phyloP scores from a whole-genome alignment of 305 asterid species.

The Ajuga reptans region DNA sequence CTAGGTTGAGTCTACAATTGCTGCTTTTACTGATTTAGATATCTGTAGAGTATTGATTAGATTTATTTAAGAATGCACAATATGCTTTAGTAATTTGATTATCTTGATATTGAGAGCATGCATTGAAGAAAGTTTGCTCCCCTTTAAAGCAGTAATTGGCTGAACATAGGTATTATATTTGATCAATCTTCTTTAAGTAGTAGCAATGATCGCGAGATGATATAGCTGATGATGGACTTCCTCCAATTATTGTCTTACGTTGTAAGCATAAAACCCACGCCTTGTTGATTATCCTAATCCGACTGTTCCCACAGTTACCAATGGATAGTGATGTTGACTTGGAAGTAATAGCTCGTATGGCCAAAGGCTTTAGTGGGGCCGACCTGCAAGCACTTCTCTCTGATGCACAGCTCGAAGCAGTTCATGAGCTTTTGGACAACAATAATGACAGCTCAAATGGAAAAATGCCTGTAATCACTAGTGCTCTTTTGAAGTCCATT shows the following conservation, averaged over 20 bases:
- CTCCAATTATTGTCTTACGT: not conserved
- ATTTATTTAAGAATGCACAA: not conserved
- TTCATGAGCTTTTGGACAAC: slow-evolving; percentile 55
- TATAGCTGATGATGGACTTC: not conserved
- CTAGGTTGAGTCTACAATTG: not conserved
- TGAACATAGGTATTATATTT: not conserved
- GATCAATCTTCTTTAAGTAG: not conserved
- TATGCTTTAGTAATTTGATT: not conserved
- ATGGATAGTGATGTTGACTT: slow-evolving; percentile 64
- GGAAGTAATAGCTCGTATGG: slow-evolving; percentile 48
- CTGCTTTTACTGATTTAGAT: not conserved
- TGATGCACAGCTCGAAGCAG: slow-evolving; percentile 90
- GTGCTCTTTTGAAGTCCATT: slow-evolving; percentile 48
- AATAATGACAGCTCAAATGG: slow-evolving; percentile 32
- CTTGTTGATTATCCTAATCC: not conserved
- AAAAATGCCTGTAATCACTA: slow-evolving; percentile 57
- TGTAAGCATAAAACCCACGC: not conserved
- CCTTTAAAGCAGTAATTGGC: not conserved
- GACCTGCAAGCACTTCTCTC: slow-evolving; percentile 93
- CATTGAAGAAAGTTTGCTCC: not conserved
- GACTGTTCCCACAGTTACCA: slow-evolving; percentile 46
- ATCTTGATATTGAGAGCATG: not conserved
- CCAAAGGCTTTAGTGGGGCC: slow-evolving; percentile 95
- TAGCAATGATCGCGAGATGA: not conserved
- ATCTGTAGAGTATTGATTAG: not conserved